These are phyloP conservation scores for Prunus mume DNA, from an alignment of 306 rosid species.

Conservation along the genomic window DNA sequence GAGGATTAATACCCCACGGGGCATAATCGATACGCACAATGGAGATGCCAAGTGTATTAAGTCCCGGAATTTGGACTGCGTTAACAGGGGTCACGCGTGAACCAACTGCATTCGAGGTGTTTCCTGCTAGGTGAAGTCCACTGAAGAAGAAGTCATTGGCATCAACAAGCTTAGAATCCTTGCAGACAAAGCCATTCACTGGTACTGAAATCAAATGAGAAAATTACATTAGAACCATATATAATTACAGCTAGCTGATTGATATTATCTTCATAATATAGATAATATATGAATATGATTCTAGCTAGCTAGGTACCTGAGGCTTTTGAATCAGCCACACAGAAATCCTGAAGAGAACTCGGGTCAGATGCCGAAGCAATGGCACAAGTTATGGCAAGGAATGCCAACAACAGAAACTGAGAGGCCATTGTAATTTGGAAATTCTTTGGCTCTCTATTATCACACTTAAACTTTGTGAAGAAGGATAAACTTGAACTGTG, in stretches of 20 bases:
- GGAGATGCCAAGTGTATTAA: slow-evolving; percentile 37
- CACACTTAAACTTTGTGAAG: not conserved
- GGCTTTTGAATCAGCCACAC: slow-evolving; percentile 18
- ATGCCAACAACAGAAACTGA: slow-evolving; percentile 1
- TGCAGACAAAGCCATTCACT: slow-evolving; percentile 33
- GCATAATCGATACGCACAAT: slow-evolving; percentile 30
- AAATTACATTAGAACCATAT: not conserved
- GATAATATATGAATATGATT: not conserved
- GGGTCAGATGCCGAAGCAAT: slow-evolving; percentile 23
- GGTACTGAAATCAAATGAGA: slow-evolving; percentile 3
- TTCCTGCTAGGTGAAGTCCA: slow-evolving; percentile 28
- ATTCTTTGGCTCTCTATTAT: not conserved
- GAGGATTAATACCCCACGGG: slow-evolving; percentile 34
- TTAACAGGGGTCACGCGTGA: slow-evolving; percentile 21
- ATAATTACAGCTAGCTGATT: not conserved
- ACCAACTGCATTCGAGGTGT: slow-evolving; percentile 24
- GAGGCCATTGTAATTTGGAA: not conserved
- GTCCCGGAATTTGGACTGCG: slow-evolving; percentile 20
- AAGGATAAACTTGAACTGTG: not conserved
- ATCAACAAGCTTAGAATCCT: slow-evolving; percentile 23
- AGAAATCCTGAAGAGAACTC: slow-evolving; percentile 28
- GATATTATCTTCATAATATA: not conserved
- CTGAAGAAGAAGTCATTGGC: slow-evolving; percentile 24
- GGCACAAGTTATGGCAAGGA: not conserved
- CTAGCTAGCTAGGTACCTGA: slow-evolving; percentile 11